These are phyloP conservation scores for Heliamphora exappendiculata DNA, from an alignment of 148 eudicot species.

Conservation along the genomic window DNA sequence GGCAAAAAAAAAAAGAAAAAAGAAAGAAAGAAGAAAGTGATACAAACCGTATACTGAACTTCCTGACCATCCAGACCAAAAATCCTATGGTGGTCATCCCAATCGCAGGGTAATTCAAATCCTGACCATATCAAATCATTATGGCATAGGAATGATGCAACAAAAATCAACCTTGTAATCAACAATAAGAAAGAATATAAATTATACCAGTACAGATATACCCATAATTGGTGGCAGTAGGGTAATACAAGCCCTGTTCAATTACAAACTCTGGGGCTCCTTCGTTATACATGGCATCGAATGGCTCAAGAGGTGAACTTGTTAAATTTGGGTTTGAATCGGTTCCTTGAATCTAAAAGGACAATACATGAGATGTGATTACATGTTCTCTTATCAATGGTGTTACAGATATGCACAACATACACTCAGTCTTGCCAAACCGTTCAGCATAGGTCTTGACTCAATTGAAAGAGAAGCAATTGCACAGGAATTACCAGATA, in stretches of 20 bases:
- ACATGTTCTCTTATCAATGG: not conserved
- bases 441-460: not conserved
- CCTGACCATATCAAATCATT: conserved; percentile 30
- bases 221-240: conserved; percentile 70
- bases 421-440: not conserved
- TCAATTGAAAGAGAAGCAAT: not conserved
- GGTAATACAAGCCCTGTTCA: conserved; percentile 71
- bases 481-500: conserved; percentile 32
- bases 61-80: conserved; percentile 81
- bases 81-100: conserved; percentile 73
- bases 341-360: conserved; percentile 46
- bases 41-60: conserved; percentile 59
- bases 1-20: not conserved
- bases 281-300: conserved; percentile 52
- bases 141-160: no score
- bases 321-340: conserved; percentile 39
- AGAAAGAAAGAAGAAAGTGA: not conserved
- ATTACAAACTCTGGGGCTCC: conserved; percentile 59
- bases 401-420: not conserved
- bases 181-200: no score
- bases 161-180: no score
- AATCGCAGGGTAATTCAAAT: conserved; percentile 59
- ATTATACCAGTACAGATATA: conserved; percentile 88
- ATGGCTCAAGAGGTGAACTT: conserved; percentile 31
- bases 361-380: conserved; percentile 5